phyloP scores from a whole-genome alignment of 2,329 filamentous ascomycete species.

The Aspergillus costaricaensis region DNA sequence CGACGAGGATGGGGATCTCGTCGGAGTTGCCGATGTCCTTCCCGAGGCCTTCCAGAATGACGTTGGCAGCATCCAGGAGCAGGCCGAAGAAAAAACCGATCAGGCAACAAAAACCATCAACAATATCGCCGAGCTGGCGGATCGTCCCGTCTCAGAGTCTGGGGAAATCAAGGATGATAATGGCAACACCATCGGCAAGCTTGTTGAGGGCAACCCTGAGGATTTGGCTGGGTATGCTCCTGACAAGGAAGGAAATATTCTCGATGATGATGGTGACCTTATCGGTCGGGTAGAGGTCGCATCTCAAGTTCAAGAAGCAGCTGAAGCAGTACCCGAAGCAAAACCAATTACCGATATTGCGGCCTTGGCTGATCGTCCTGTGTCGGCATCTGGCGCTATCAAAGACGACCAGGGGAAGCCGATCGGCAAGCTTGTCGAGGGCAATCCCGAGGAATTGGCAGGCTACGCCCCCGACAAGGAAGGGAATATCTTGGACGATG shows the following conservation, averaged over 20 bases:
- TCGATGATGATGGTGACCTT: conserved; percentile 36
- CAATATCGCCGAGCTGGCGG: neutral
- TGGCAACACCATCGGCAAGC: conserved; percentile 27
- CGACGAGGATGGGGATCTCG: conserved; percentile 36
- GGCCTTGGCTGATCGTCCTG: conserved; percentile 42
- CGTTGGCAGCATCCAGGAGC: neutral
- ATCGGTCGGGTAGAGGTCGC: conserved; percentile 42
- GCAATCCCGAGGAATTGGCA: conserved; percentile 42
- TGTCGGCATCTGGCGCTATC: conserved; percentile 57
- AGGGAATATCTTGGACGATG: conserved; percentile 36
- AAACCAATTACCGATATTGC: conserved; percentile 26
- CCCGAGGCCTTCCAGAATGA: conserved; percentile 24
- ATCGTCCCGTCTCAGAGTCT: neutral
- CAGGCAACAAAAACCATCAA: neutral
- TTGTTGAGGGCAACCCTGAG: conserved; percentile 43
- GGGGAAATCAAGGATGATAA: conserved; percentile 17
- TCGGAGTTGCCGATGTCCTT: conserved; percentile 41
- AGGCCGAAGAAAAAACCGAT: neutral
- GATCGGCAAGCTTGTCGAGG: conserved; percentile 43
- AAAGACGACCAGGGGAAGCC: conserved; percentile 47
- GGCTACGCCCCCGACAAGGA: conserved; percentile 43
- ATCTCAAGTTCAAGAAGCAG: conserved; percentile 39
- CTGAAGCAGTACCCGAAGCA: conserved; percentile 4
- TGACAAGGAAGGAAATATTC: conserved; percentile 39
- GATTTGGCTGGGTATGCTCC: conserved; percentile 44